These are phyloP conservation scores for Lachancea mirantina DNA, from an alignment of 805 yeast species.

Conservation along the genomic window DNA sequence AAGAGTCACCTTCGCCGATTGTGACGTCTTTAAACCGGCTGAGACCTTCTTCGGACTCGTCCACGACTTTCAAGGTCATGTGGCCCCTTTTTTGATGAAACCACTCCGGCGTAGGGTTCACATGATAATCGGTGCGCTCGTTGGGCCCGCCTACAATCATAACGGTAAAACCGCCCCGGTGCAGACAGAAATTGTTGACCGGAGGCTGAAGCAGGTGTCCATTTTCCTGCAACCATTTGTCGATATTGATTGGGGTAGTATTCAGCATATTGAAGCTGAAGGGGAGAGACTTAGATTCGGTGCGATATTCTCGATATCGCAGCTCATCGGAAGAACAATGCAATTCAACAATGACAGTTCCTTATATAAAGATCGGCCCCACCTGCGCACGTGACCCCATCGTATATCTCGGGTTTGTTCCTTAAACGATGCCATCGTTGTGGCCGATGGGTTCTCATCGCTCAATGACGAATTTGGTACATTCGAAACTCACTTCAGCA, in stretches of 20 bases:
- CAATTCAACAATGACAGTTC: too few species aligned
- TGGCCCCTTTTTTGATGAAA: constrained; percentile 81
- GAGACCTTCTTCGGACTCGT: constrained; percentile 33
- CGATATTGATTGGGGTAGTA: constrained; percentile 59
- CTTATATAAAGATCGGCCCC: too few species aligned
- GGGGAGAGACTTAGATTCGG: background rate
- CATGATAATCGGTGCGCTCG: constrained; percentile 86
- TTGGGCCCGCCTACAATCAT: constrained; percentile 97
- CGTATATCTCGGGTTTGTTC: too few species aligned
- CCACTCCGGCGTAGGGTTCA: constrained; percentile 92
- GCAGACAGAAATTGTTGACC: constrained; percentile 83
- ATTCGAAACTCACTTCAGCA: too few species aligned
- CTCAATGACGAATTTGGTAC: too few species aligned
- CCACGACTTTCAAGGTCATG: constrained; percentile 80
- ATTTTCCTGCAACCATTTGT: constrained; percentile 76
- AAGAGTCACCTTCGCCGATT: constrained; percentile 83
- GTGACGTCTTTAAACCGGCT: constrained; percentile 68
- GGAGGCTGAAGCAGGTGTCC: constrained; percentile 77
- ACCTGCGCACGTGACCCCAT: too few species aligned
- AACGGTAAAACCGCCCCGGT: constrained; percentile 86
- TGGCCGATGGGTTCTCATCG: too few species aligned
- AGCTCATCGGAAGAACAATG: background rate
- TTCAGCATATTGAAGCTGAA: constrained; percentile 15
- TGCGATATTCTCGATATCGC: background rate
- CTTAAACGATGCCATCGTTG: too few species aligned